Percentiles rank a stretch among this genome's conserved stretches.
Conservation (phyloP, 139 green algal species). For the Closterium sp. region DNA sequence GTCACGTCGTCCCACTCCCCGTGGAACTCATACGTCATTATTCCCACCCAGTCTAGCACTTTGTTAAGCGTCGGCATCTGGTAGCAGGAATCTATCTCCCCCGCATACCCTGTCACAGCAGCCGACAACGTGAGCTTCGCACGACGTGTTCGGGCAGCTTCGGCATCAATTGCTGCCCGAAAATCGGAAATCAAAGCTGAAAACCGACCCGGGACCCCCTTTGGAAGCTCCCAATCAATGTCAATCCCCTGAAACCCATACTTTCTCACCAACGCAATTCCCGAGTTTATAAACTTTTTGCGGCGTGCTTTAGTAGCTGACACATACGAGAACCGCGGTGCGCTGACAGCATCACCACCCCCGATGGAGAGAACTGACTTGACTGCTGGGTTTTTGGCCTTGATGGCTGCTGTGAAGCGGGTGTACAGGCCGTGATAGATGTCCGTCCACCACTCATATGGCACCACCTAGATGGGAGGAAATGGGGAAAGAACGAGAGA, state of each 20-base stretch:
- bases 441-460: background rate
- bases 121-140: background rate
- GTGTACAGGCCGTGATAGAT: slow-evolving; percentile 6
- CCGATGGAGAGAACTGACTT: slow-evolving; percentile 31
- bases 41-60: slow-evolving; percentile 11
- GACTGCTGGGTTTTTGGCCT: background rate
- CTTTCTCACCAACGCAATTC: background rate
- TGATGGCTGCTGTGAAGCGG: slow-evolving; percentile 11
- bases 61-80: background rate
- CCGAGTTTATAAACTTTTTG: background rate
- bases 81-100: background rate
- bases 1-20: slow-evolving; percentile 16
- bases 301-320: background rate
- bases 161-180: background rate
- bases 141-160: background rate
- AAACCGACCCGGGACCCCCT: background rate
- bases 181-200: background rate
- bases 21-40: slow-evolving; percentile 31
- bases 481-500: background rate
- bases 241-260: slow-evolving; percentile 26
- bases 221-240: slow-evolving; percentile 29
- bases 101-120: slow-evolving; percentile 1
- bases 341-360: background rate
- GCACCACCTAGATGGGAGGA: background rate
- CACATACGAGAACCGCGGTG: background rate